Conservation (phyloP, 306 rosid genomes). For the Corylus heterophylla region DNA sequence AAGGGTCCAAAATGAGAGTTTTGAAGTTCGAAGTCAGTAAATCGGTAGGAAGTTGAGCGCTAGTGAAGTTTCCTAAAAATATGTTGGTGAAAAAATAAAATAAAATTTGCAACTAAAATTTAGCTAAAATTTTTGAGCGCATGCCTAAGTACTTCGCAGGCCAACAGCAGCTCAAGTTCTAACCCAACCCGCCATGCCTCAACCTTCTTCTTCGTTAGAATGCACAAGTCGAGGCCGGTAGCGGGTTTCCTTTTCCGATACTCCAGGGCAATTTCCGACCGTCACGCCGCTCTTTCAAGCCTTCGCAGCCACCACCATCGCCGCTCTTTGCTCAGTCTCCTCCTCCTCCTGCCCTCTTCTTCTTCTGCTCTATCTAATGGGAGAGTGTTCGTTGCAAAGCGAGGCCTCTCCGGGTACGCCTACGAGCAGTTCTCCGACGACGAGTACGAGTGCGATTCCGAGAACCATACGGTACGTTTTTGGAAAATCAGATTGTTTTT, state of each 20-base stretch:
- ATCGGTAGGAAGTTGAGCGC: too few relatives aligned
- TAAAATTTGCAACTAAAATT: too few relatives aligned
- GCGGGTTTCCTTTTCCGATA: constrained; percentile 27
- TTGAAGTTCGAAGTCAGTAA: too few relatives aligned
- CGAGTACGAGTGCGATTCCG: constrained; percentile 76
- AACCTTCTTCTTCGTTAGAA: constrained; percentile 27
- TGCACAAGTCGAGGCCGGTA: constrained; percentile 35
- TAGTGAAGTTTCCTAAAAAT: too few relatives aligned
- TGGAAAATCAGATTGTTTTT: neutral
- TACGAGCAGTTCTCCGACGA: constrained; percentile 90
- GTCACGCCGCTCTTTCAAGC: constrained; percentile 5
- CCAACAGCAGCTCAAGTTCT: too few relatives aligned
- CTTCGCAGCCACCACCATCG: constrained; percentile 4
- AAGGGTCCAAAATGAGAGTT: too few relatives aligned
- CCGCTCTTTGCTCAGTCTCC: constrained; percentile 12
- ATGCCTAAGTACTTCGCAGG: too few relatives aligned
- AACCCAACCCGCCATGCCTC: constrained; percentile 28
- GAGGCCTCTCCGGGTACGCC: constrained; percentile 54
- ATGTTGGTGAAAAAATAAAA: too few relatives aligned
- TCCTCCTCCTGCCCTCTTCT: constrained; percentile 23
- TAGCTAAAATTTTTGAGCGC: too few relatives aligned
- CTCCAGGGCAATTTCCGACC: constrained; percentile 21
- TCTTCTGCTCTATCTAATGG: constrained; percentile 31
- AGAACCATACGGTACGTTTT: constrained; percentile 51
- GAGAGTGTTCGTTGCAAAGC: constrained; percentile 29